Conservation (phyloP, 177 flowering plant genomes). For the Tripterygium wilfordii region DNA sequence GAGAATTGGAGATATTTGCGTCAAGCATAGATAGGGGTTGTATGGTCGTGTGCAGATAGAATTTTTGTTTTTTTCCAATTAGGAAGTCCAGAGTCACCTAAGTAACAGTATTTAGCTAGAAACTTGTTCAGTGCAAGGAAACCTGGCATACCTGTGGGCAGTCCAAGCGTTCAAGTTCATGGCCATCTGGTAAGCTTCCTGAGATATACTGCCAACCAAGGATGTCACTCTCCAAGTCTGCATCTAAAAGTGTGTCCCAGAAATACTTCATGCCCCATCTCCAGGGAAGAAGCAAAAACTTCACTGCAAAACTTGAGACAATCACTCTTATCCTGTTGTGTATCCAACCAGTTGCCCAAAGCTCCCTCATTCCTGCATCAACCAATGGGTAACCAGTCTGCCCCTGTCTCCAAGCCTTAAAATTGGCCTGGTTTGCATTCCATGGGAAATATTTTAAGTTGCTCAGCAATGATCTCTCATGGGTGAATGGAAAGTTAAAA, state of each 20-base stretch:
- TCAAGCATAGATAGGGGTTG: too few relatives aligned
- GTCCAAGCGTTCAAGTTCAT: constrained; percentile 81
- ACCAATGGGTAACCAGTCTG: constrained; percentile 90
- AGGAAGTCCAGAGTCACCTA: too few relatives aligned
- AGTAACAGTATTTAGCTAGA: too few relatives aligned
- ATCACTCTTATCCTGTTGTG: constrained; percentile 83
- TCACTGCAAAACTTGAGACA: constrained; percentile 81
- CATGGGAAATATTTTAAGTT: constrained; percentile 75
- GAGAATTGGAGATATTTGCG: too few relatives aligned
- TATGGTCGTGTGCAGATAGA: too few relatives aligned
- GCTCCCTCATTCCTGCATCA: constrained; percentile 97
- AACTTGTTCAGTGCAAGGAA: neutral
- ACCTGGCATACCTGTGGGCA: constrained; percentile 57
- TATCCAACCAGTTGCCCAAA: constrained; percentile 97
- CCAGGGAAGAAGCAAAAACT: constrained; percentile 87
- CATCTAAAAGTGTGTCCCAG: constrained; percentile 96
- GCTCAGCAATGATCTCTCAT: constrained; percentile 62
- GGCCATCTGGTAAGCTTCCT: constrained; percentile 95
- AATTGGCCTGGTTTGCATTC: constrained; percentile 40
- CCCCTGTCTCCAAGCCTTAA: constrained; percentile 95
- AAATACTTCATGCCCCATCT: constrained; percentile 98
- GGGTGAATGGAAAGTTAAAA: constrained; percentile 88
- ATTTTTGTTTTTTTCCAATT: too few relatives aligned
- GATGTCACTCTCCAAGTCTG: constrained; percentile 85
- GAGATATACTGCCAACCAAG: constrained; percentile 98